Conservation (phyloP, 2,329 filamentous ascomycete genomes). For the Lasiodiplodia theobromae region DNA sequence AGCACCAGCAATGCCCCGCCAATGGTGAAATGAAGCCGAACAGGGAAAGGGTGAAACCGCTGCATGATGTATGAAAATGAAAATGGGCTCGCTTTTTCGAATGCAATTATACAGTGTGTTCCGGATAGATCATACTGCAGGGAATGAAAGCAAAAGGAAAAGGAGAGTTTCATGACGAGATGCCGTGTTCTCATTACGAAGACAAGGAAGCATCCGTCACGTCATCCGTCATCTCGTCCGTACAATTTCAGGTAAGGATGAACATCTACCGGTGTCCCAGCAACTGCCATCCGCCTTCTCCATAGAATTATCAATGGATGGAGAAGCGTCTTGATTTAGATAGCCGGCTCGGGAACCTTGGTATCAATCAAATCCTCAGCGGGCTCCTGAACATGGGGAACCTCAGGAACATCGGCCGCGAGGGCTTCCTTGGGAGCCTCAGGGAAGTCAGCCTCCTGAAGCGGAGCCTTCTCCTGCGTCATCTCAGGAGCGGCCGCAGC, state of each 20-base stretch:
- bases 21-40: conserved; percentile 6
- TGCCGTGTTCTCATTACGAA: conserved; percentile 23
- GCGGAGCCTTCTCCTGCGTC: conserved; percentile 43
- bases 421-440: conserved; percentile 39
- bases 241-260: conserved; percentile 24
- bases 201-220: conserved; percentile 9
- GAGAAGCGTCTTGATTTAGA: background rate
- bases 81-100: conserved; percentile 17
- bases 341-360: conserved; percentile 9
- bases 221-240: conserved; percentile 26
- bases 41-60: conserved; percentile 14
- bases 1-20: conserved; percentile 12
- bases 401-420: conserved; percentile 1
- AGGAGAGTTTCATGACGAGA: conserved; percentile 1
- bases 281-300: background rate
- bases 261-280: background rate
- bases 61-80: conserved; percentile 21
- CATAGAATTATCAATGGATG: background rate
- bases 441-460: conserved; percentile 45
- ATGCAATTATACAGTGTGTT: conserved; percentile 25
- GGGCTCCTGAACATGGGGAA: conserved; percentile 1
- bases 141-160: conserved; percentile 17
- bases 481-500: conserved; percentile 11
- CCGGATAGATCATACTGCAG: conserved; percentile 15
- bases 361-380: background rate